phyloP scores from a whole-genome alignment of 73 alveolate genomes.

The Paramecium pentaurelia region DNA sequence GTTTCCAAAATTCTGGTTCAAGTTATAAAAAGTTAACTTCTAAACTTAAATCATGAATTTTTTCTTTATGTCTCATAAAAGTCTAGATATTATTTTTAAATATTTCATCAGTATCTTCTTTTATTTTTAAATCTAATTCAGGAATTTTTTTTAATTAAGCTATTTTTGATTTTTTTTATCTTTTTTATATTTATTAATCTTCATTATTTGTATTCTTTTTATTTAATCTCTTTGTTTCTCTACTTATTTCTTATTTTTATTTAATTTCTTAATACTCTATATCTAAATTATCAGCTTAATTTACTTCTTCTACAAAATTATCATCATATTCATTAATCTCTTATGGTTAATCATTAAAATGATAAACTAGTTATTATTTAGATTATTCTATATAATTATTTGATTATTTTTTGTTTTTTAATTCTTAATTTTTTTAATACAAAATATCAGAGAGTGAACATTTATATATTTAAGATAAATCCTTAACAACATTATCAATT shows the following conservation, averaged over 20 bases:
- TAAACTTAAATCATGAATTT: not conserved
- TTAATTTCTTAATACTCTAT: not conserved
- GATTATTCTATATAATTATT: not conserved
- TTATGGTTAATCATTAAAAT: not conserved
- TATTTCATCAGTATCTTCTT: not conserved
- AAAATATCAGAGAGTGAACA: not conserved
- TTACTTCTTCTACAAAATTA: not conserved
- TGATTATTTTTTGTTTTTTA: not conserved
- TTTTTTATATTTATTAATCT: not conserved
- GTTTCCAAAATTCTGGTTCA: not conserved
- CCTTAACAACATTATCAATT: not conserved
- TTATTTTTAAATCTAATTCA: not conserved
- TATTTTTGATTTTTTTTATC: not conserved
- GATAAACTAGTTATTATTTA: not conserved
- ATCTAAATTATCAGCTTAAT: not conserved
- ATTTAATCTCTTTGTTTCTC: not conserved
- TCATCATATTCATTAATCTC: not conserved
- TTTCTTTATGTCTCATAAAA: not conserved
- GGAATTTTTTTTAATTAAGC: not conserved
- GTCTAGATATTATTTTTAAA: not conserved
- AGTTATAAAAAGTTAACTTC: not conserved
- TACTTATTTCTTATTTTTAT: not conserved
- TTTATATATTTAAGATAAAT: not conserved
- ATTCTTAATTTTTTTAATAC: not conserved
- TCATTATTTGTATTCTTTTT: not conserved